Evolutionary conservation across 2,329 filamentous ascomycete genomes (phyloP).

Genomic region (Laburnicola sp.): DNA sequence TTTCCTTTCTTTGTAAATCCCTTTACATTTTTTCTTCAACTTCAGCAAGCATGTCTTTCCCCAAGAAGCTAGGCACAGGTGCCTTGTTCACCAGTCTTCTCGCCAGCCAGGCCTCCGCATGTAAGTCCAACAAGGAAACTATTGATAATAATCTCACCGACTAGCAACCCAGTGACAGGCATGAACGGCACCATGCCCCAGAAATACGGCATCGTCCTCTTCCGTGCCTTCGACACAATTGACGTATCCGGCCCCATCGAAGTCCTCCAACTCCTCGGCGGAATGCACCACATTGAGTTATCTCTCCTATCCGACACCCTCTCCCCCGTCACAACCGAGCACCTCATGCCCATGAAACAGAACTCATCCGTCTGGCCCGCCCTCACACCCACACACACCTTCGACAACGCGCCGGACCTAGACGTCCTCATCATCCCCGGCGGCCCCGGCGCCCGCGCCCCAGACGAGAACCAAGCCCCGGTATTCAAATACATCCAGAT

Average conservation of each 20-base stretch:
- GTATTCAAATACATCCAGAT: slow-evolving; percentile 50
- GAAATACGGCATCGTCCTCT: slow-evolving; percentile 32
- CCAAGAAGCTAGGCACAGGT: too few species aligned
- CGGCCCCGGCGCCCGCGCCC: slow-evolving; percentile 53
- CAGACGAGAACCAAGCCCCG: slow-evolving; percentile 40
- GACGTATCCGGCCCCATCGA: slow-evolving; percentile 49
- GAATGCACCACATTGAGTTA: slow-evolving; percentile 26
- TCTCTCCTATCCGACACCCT: slow-evolving; percentile 29
- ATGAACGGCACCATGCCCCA: slow-evolving; percentile 18
- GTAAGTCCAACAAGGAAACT: not conserved
- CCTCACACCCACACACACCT: slow-evolving; percentile 57
- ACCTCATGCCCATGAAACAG: slow-evolving; percentile 26
- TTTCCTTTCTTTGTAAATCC: too few species aligned
- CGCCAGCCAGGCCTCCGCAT: not conserved
- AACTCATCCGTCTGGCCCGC: slow-evolving; percentile 39
- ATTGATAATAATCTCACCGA: too few species aligned
- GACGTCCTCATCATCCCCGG: slow-evolving; percentile 69
- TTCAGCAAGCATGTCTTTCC: too few species aligned
- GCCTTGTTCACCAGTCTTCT: not conserved
- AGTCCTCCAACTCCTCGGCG: slow-evolving; percentile 41
- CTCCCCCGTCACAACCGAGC: slow-evolving; percentile 33
- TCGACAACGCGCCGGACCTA: slow-evolving; percentile 54
- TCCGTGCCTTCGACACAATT: slow-evolving; percentile 33
- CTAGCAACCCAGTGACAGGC: not conserved
- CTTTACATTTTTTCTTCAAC: too few species aligned